Conservation (phyloP, 129 eudicot species). For the Arctium minus region DNA sequence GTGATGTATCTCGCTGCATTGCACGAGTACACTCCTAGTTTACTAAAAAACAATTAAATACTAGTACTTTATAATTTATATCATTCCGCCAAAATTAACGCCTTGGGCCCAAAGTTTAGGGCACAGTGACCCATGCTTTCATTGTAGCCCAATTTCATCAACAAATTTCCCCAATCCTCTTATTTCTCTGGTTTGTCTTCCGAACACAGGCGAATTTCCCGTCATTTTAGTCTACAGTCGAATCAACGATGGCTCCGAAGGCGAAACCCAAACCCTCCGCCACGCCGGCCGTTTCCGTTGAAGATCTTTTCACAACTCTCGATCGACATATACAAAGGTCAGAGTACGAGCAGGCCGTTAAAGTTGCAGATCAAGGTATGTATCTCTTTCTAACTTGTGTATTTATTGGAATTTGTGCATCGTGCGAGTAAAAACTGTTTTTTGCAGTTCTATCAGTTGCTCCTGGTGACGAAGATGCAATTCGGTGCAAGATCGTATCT, state of each 20-base stretch:
- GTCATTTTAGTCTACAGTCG: neutral
- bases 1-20: too few relatives aligned
- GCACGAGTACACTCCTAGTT: too few relatives aligned
- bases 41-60: neutral
- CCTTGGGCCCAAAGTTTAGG: conserved; percentile 8
- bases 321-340: conserved; percentile 63
- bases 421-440: neutral
- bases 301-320: conserved; percentile 81
- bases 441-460: conserved; percentile 57
- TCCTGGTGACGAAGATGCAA: conserved; percentile 92
- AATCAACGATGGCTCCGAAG: conserved; percentile 67
- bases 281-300: conserved; percentile 49
- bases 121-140: neutral
- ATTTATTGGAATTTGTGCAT: neutral
- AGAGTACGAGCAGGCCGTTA: conserved; percentile 55
- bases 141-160: conserved; percentile 17
- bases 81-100: neutral
- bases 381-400: neutral
- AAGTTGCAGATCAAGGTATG: conserved; percentile 82
- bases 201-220: neutral
- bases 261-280: conserved; percentile 50
- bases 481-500: conserved; percentile 73
- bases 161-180: neutral
- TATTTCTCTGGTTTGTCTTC: conserved; percentile 6
- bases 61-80: neutral